These are phyloP conservation scores for Kazachstania martiniae DNA, from an alignment of 805 yeast species.

Conservation along the genomic window DNA sequence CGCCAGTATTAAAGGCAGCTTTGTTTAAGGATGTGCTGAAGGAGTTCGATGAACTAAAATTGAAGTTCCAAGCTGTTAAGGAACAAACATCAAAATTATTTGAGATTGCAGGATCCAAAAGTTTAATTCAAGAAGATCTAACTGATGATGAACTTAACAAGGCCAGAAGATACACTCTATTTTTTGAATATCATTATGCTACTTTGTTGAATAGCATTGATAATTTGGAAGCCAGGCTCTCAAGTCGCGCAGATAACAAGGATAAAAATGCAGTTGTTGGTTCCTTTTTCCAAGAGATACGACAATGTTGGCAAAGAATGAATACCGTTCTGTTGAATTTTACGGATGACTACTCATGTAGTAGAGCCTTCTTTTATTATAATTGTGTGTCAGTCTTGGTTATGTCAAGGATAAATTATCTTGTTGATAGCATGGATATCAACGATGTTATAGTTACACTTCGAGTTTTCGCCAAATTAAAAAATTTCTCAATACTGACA, in stretches of 20 bases:
- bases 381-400: slow-evolving; percentile 4
- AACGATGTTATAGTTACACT: slow-evolving; percentile 4
- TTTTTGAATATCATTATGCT: slow-evolving; percentile 9
- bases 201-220: slow-evolving; percentile 9
- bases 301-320: slow-evolving; percentile 6
- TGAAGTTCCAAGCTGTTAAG: slow-evolving; percentile 13
- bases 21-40: slow-evolving; percentile 13
- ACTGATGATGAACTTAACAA: not conserved
- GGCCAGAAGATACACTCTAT: slow-evolving; percentile 8
- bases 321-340: slow-evolving; percentile 1
- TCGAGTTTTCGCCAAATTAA: slow-evolving; percentile 3
- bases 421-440: not conserved
- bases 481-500: slow-evolving; percentile 3
- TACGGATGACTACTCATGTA: slow-evolving; percentile 2
- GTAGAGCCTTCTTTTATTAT: slow-evolving; percentile 2
- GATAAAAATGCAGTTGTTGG: not conserved
- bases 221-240: slow-evolving; percentile 16
- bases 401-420: slow-evolving; percentile 1
- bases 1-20: slow-evolving; percentile 9
- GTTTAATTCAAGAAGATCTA: too few relatives aligned
- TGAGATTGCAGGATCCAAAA: slow-evolving; percentile 8
- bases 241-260: slow-evolving; percentile 1
- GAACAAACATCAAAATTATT: slow-evolving; percentile 13
- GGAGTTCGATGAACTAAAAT: slow-evolving; percentile 7
- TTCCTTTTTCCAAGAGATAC: slow-evolving; percentile 1